Evolutionary conservation across 176 grass and related monocot species (phyloP), one percentile per base, ranked within the genome.

Genomic region (Zoysia pacifica): DNA sequence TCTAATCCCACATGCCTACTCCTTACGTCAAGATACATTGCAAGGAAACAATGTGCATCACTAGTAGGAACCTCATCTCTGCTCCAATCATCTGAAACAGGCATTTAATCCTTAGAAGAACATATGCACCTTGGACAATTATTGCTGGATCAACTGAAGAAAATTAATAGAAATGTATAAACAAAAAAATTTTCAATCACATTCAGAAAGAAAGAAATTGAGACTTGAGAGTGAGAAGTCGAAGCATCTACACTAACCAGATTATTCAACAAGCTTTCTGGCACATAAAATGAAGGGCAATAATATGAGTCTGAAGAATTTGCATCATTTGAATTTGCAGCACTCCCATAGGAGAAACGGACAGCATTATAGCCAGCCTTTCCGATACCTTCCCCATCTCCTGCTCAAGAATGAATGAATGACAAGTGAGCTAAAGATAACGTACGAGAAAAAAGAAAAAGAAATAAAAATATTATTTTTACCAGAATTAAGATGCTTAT

Each of bases 21-120:
- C 83, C 90, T 91, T 89, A 98, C 92, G 76, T 98, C 92, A 97
- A 86, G 87, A 88, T 82, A 91, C 80, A 94, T 89, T 82, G 85
- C 74, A 98, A 93, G 77, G 89, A 86, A 91, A 91, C 83, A 91
- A 74, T 82, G 80, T 84, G 80, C 83, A 94, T 91, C 86, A 85
- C 54, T 94, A 94, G 91, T 88, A 93, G 78, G 83, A 89, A 94
- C 96, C 89, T 94, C 92, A 93, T 93, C 96, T 93, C 92, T 92
- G 92, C 96, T 91, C 88, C 96, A 93, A 89, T 88, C 90, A 94
- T 94, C 92, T 98, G 96, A 94, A 92, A 93, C 48, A 91, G 73
- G 83, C 86, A 94, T 86, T 85, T 89, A 86, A 94, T 83, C 86
- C 83, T 91, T 91, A 91, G 89, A 94, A 89, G 86, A 91, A 94